Percentiles rank a stretch among this genome's conserved stretches.
Evolutionary conservation across 2,329 filamentous ascomycete species (phyloP).

Genomic region (Torrubiella hemipterigena): DNA sequence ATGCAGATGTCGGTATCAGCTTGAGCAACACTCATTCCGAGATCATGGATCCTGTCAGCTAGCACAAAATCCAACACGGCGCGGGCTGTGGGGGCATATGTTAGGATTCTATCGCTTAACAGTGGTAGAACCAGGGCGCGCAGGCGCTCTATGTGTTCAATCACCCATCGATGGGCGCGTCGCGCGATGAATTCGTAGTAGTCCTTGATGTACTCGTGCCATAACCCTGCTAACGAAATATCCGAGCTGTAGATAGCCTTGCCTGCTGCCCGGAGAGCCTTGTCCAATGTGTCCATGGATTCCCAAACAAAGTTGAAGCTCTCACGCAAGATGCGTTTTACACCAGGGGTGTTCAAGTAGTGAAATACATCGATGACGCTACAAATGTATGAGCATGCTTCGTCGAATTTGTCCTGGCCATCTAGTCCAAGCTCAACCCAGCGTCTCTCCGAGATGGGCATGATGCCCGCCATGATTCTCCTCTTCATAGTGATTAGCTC

Average conservation of each 20-base stretch:
- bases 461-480: constrained; percentile 15
- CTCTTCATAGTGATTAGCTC: constrained; percentile 18
- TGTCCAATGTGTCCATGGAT: constrained; percentile 12
- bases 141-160: constrained; percentile 12
- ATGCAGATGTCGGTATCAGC: constrained; percentile 15
- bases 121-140: constrained; percentile 8
- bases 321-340: constrained; percentile 10
- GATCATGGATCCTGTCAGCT: constrained; percentile 13
- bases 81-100: fast-evolving
- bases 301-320: constrained; percentile 16
- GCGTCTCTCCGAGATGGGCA: constrained; percentile 14
- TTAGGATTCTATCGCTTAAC: constrained; percentile 2
- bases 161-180: constrained; percentile 14
- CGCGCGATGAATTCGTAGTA: constrained; percentile 11
- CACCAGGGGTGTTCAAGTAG: constrained; percentile 12
- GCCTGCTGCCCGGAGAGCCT: constrained; percentile 12
- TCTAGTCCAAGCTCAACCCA: constrained; percentile 14
- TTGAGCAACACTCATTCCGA: constrained; percentile 10
- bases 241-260: constrained; percentile 1
- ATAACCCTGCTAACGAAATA: constrained; percentile 10
- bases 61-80: constrained; percentile 9
- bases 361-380: constrained; percentile 13
- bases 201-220: constrained; percentile 13
- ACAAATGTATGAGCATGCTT: constrained; percentile 13
- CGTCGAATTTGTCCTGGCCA: constrained; percentile 10